A percentile compares a stretch with the other conserved stretches of the same genome.
Evolutionary conservation across 139 green algal species (phyloP).

Genomic region (Coccomyxa sp.): DNA sequence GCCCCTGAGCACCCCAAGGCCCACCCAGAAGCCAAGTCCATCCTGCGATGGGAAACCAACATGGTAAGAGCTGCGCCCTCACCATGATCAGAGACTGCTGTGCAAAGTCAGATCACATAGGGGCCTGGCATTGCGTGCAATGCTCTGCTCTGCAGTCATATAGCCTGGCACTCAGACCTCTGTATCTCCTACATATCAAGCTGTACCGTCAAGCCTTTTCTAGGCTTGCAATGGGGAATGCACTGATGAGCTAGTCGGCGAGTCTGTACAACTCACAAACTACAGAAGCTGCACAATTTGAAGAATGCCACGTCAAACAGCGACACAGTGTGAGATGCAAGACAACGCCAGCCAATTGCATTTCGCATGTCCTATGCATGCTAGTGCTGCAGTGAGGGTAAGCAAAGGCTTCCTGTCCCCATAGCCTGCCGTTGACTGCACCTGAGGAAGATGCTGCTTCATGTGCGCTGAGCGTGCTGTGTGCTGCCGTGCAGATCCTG

Average conservation of each 20-base stretch:
- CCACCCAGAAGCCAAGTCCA: conserved; percentile 16
- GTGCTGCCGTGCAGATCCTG: conserved; percentile 21
- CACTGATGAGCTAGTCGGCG: no score
- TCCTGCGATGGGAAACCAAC: conserved; percentile 36
- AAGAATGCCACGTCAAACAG: no score
- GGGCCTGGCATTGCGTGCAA: no score
- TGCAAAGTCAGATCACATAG: not conserved
- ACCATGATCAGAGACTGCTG: not conserved
- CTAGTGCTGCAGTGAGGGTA: not conserved
- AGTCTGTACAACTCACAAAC: no score
- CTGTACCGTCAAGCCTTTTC: no score
- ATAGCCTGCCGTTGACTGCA: not conserved
- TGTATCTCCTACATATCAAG: no score
- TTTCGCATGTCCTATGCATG: not conserved
- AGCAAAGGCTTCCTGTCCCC: not conserved
- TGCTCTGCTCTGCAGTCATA: not conserved
- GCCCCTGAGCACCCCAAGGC: not conserved
- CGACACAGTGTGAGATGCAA: no score
- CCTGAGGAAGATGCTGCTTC: not conserved
- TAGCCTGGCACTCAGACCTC: not conserved
- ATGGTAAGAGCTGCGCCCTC: not conserved
- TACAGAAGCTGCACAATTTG: no score
- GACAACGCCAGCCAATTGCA: no score
- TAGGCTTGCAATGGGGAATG: not conserved
- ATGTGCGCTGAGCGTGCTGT: not conserved